Evolutionary conservation across 2,329 filamentous ascomycete species (phyloP).

Genomic region (Trichoderma brevicompactum): DNA sequence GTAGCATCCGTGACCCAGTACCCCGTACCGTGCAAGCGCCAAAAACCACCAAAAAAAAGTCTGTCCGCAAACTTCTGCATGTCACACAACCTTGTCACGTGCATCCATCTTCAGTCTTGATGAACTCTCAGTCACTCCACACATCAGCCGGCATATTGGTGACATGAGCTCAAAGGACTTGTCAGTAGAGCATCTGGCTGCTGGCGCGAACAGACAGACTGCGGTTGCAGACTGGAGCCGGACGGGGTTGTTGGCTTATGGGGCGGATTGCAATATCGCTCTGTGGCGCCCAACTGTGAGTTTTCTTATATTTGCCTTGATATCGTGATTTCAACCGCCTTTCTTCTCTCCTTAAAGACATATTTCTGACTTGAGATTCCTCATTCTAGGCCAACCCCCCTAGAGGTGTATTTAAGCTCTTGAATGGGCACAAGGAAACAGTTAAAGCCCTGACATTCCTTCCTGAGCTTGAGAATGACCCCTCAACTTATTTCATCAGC

Average conservation of each 20-base stretch:
- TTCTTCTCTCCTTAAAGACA: neutral
- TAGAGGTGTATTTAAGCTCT: constrained; percentile 66
- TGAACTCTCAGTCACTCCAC: constrained; percentile 23
- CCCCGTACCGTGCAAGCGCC: constrained; percentile 11
- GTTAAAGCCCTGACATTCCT: constrained; percentile 87
- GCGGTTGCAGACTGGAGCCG: constrained; percentile 87
- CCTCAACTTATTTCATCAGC: constrained; percentile 67
- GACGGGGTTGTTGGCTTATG: constrained; percentile 78
- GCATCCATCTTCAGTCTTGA: constrained; percentile 12
- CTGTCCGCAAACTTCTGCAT: constrained; percentile 18
- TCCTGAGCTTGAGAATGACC: constrained; percentile 51
- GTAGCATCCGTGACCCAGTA: neutral
- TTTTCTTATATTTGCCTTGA: constrained; percentile 33
- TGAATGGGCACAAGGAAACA: constrained; percentile 76
- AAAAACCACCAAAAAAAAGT: constrained; percentile 23
- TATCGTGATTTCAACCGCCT: neutral
- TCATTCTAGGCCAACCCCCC: constrained; percentile 42
- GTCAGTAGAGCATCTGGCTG: constrained; percentile 63
- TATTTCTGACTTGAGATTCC: constrained; percentile 3
- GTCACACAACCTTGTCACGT: constrained; percentile 27
- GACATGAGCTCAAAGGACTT: constrained; percentile 41
- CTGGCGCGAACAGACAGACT: constrained; percentile 88
- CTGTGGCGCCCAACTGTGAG: constrained; percentile 81
- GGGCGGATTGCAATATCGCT: constrained; percentile 85
- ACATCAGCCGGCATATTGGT: constrained; percentile 22